Evolutionary conservation across 1,139 yeast genomes (phyloP), one percentile per base, ranked within the genome.

Genomic region (Nakaseomyces uthaithaninus): DNA sequence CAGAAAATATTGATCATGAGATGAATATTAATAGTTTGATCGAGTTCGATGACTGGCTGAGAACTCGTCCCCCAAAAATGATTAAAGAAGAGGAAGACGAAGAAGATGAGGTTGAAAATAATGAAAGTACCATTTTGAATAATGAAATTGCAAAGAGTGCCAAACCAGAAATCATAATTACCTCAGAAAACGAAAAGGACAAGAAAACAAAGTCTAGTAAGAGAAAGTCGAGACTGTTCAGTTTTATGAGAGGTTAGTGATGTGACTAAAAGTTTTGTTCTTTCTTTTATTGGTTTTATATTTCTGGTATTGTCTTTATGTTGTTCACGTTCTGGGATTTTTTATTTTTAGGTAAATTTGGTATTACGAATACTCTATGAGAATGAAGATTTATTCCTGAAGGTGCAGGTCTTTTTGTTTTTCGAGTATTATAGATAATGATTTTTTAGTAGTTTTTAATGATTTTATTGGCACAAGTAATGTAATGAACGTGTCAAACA

Each of bases 1-100:
- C 14, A 8, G 12, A 12, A 18, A 38, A 27, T 8, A 30, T 35
- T 6, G 37, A 46, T 22, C 42, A 44, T 23, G 46, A 47, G 11
- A 47, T 45, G 12, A 54, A 55, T 38, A 45, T 57, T 8, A 51
- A 54, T 14, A 42, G 48, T 25, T 37, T 58, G 15, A 39, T 58
- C 2, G 47, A 45, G 27, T 45, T 45, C 37, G 60, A 56, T 35
- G 57, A 56, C 17, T 34, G 40, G 27, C 40, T 46, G 35, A 34
- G 51, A 28, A 37, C 36, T 16, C 3, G 33, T 15, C n/a, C 26
- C 9, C 20, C 16, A n/a, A 28, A n/a, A 16, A 17, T 24, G 8
- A 37, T 27, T 11, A 37, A 37, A 11, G 31, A 37, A 17, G 31
- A 24, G 19, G 40, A 30, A n/a, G 18, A 17, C 6, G n/a, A 20